Conservation (phyloP, 768 basidiomycete species). For the Heimioporus sp. region DNA sequence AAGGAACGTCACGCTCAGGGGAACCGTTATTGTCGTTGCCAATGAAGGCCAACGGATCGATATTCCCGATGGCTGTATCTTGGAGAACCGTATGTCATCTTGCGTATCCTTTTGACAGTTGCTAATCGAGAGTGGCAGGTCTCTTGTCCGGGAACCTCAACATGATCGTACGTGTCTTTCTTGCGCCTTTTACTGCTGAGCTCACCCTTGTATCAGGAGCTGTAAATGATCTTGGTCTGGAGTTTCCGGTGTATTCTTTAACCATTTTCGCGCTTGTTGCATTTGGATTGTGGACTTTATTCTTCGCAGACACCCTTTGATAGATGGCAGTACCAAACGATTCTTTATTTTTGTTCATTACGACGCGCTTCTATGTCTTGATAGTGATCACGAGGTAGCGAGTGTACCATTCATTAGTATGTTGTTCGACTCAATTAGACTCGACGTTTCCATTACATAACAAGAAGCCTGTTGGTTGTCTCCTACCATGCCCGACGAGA, state of each 20-base stretch:
- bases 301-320: neutral
- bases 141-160: slow-evolving; percentile 73
- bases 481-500: slow-evolving; percentile 9
- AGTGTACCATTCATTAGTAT: no score
- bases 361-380: neutral
- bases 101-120: neutral
- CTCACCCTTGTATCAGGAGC: slow-evolving; percentile 24
- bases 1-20: slow-evolving; percentile 59
- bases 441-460: slow-evolving; percentile 6
- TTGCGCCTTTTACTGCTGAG: neutral
- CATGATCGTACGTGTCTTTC: slow-evolving; percentile 53
- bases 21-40: slow-evolving; percentile 73
- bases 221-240: slow-evolving; percentile 26
- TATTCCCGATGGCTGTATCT: slow-evolving; percentile 70
- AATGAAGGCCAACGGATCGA: slow-evolving; percentile 75
- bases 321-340: slow-evolving; percentile 4
- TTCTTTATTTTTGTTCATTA: neutral
- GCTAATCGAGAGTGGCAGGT: slow-evolving; percentile 34
- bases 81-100: slow-evolving; percentile 57
- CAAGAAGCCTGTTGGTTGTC: neutral
- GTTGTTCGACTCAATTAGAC: no score
- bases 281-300: slow-evolving; percentile 20
- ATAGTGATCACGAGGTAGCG: neutral
- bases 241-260: neutral
- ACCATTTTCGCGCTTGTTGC: slow-evolving; percentile 5